Evolutionary conservation across 768 basidiomycete species (phyloP), one percentile per base, ranked within the genome.

Genomic region (Flagelloscypha sp.): DNA sequence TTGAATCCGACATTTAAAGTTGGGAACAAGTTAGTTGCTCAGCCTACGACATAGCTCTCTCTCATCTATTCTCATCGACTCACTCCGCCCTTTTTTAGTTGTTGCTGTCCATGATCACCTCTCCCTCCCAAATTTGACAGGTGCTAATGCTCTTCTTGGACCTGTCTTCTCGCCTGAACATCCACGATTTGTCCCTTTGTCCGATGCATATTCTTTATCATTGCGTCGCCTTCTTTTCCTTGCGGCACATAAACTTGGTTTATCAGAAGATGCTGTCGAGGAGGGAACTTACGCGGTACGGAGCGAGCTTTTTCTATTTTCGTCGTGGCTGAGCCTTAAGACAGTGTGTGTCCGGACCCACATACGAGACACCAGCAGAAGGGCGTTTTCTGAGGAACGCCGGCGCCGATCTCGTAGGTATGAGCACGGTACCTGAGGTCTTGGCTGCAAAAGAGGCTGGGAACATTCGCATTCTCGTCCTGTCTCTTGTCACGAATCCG

Each of bases 361-460:
- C 86, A 6, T 93, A 93, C 51, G 89, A 93, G 59, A 86, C 84
- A 1, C 77, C 83, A 2, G 88, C 86, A 0, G 89, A 94, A 47
- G 89, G 87, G 21, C 65, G 79, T 31, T 78, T 90, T 58, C 60
- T 93, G 25, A 62, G 82, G 11, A 57, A 60, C 6, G 76, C 74
- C 0, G 89, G 89, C 3, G 89, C 82, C 1, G 86, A 88, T 47
- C 83, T 90, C n/a, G 89, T 92, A 2, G 89, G 89, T 2, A 93
- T 93, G 89, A 88, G 84, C 46, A 93, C 90, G 1, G 74, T 92
- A 11, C 89, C 88, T 0, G 89, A 93, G 57, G 89, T 93, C 17
- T 62, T 90, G 16, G 83, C 76, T 0, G 89, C 83, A 7, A 59
- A 76, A 31, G 78, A 87, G 50, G 82, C 79, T 49, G 82, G 79